phyloP scores from a whole-genome alignment of 164 flowering plant species.

The Vitis riparia region DNA sequence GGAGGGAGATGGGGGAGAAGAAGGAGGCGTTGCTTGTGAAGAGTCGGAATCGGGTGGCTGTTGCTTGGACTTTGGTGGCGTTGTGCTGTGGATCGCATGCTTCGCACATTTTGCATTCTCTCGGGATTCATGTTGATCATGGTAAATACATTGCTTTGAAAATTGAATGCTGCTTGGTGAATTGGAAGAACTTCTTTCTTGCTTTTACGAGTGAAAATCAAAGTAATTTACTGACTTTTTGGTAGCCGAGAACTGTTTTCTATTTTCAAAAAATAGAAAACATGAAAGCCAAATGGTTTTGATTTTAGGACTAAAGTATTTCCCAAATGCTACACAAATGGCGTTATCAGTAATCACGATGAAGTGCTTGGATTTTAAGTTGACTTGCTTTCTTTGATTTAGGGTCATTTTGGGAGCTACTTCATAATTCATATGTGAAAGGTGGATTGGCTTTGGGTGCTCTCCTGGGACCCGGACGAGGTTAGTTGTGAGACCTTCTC shows the following conservation, averaged over 20 bases:
- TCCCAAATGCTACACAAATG: neutral
- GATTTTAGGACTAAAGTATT: neutral
- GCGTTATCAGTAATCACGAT: neutral
- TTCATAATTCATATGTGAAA: constrained; percentile 83
- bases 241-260: no score
- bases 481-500: constrained; percentile 30
- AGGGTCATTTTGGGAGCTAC: constrained; percentile 75
- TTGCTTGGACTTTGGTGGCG: constrained; percentile 96
- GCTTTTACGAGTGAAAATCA: neutral
- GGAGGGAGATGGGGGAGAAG: constrained; percentile 83
- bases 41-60: constrained; percentile 66
- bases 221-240: no score
- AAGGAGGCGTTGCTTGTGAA: constrained; percentile 61
- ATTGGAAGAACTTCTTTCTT: neutral
- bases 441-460: constrained; percentile 77
- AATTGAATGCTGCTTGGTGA: neutral
- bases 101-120: constrained; percentile 78
- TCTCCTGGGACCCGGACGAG: constrained; percentile 90
- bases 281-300: neutral
- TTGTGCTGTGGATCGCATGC: constrained; percentile 88
- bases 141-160: constrained; percentile 35
- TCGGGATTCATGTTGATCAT: constrained; percentile 84
- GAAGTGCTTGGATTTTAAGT: neutral
- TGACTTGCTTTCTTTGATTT: constrained; percentile 9
- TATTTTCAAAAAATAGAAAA: no score